Evolutionary conservation across 2,329 filamentous ascomycete species (phyloP).

Genomic region (Colletotrichum phormii): DNA sequence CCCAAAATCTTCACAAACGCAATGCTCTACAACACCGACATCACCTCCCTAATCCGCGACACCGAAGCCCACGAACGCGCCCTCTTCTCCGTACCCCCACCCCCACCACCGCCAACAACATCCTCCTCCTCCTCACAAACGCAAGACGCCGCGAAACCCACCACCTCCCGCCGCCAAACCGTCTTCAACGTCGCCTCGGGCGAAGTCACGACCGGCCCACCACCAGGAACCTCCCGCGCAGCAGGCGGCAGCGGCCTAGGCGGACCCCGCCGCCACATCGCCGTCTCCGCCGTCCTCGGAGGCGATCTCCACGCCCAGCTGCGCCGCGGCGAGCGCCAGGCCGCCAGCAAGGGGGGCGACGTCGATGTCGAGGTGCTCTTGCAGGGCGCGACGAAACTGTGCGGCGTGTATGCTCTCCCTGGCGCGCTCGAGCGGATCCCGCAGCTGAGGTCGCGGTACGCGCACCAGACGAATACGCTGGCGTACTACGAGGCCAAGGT

Average conservation of each 20-base stretch:
- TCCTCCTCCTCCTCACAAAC: slow-evolving; percentile 53
- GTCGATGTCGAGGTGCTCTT: slow-evolving; percentile 89
- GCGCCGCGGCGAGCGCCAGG: slow-evolving; percentile 62
- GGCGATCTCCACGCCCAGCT: slow-evolving; percentile 88
- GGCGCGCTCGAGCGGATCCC: slow-evolving; percentile 83
- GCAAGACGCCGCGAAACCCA: slow-evolving; percentile 53
- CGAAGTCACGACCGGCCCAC: slow-evolving; percentile 69
- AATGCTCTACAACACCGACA: slow-evolving; percentile 87
- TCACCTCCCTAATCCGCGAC: slow-evolving; percentile 93
- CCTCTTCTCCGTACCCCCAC: slow-evolving; percentile 89
- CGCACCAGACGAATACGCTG: slow-evolving; percentile 78
- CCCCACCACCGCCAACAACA: slow-evolving; percentile 65
- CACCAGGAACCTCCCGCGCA: slow-evolving; percentile 44
- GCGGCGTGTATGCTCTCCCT: slow-evolving; percentile 85
- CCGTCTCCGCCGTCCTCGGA: slow-evolving; percentile 89
- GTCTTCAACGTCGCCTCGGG: slow-evolving; percentile 75
- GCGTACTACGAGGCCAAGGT: slow-evolving; percentile 85
- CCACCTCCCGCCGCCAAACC: slow-evolving; percentile 67
- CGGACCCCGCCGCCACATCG: slow-evolving; percentile 78
- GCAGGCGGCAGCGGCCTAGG: slow-evolving; percentile 34
- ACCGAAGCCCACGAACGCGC: slow-evolving; percentile 95
- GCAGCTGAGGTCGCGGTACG: slow-evolving; percentile 76
- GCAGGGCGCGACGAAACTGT: slow-evolving; percentile 88
- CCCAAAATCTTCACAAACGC: slow-evolving; percentile 98
- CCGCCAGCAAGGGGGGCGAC: slow-evolving; percentile 69